These are phyloP conservation scores for Pyricularia sp. DNA, from an alignment of 2,329 filamentous ascomycete species.

Conservation along the genomic window DNA sequence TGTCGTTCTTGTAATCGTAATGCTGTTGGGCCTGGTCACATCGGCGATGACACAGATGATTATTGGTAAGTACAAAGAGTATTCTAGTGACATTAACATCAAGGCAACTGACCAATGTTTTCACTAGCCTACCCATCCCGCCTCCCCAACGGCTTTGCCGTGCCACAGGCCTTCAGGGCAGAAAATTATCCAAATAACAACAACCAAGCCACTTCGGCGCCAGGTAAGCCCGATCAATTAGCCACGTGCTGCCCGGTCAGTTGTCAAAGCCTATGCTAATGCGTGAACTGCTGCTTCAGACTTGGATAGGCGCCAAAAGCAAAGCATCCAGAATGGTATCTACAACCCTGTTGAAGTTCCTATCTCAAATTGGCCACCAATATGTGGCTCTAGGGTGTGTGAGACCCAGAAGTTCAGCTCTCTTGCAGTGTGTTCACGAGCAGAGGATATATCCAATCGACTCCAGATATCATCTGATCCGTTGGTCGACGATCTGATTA, in stretches of 20 bases:
- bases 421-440: conserved; percentile 13
- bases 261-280: background rate
- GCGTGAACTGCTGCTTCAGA: background rate
- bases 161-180: background rate
- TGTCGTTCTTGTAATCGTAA: background rate
- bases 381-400: conserved; percentile 12
- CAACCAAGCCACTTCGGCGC: background rate
- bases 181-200: background rate
- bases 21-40: background rate
- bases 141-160: background rate
- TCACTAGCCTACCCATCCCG: background rate
- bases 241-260: background rate
- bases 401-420: conserved; percentile 11
- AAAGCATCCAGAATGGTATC: conserved; percentile 12
- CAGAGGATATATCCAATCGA: conserved; percentile 13
- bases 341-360: conserved; percentile 8
- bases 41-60: conserved; percentile 3
- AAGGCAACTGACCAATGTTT: background rate
- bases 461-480: conserved; percentile 8
- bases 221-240: background rate
- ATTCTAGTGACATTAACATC: background rate
- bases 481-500: background rate
- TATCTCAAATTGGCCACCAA: conserved; percentile 8
- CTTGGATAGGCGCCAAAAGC: conserved; percentile 12
- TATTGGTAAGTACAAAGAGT: background rate